Evolutionary conservation across 2,329 filamentous ascomycete species (phyloP), one percentile per base, ranked within the genome.

Genomic region (Apiospora kogelbergensis): DNA sequence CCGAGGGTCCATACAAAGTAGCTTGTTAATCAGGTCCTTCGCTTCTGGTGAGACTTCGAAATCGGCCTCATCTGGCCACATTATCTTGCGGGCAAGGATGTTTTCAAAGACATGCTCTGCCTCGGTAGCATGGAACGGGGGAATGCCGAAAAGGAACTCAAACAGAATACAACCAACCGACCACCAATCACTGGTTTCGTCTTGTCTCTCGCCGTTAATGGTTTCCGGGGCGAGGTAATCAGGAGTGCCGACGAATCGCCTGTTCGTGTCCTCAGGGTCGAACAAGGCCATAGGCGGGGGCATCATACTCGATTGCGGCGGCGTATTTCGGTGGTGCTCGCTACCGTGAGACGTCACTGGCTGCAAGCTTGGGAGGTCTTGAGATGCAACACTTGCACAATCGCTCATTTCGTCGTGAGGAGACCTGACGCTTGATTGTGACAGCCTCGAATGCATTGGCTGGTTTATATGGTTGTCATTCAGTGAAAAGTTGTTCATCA

Each of bases 151-250:
- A 2, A 99, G 83, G 73, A 97, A 98, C 76, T 99, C 96, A 76
- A 98, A 99, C 80, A 98, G 84, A 74, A 99, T 98, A 79, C 97
- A 99, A 0, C 96, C 96, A n/a, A 99, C 87, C 26, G 96, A 98
- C 96, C 96, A 99, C 96, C 96, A 99, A 89, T 99, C 96, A 78
- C 96, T 98, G 73, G 95, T 96, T 80, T 98, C 95, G 76, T 99
- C 96, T 80, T 99, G 96, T 1, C 95, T 94, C 73, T 94, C 90
- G 65, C 97, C 96, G 73, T 94, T 95, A 77, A 99, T 97, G 0
- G 97, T 99, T 78, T 99, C 97, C 0, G 96, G 96, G 0, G 96
- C 96, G 17, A 99, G 87, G 78, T 99, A 99, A 79, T 99, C 96
- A 0, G 96, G 96, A 0, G 96, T 99, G 41, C 96, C 96, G 10